Conservation (phyloP, 2,329 filamentous ascomycete species). For the Penicillium sp. region DNA sequence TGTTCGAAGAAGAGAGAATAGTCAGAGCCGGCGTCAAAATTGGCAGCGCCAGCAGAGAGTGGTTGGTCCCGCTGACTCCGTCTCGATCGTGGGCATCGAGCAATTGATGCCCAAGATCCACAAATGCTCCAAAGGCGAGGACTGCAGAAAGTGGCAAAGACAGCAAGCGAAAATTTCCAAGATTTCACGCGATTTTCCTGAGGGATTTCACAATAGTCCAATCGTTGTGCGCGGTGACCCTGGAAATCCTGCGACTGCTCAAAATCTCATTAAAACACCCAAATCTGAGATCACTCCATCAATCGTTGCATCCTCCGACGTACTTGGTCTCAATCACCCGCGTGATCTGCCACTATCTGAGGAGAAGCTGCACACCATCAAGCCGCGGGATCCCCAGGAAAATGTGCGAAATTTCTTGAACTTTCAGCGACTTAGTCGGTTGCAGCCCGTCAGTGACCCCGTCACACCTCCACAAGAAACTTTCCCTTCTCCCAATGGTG, state of each 20-base stretch:
- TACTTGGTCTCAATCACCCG: slow-evolving; percentile 65
- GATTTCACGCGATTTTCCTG: slow-evolving; percentile 70
- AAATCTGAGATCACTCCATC: slow-evolving; percentile 72
- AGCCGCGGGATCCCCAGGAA: slow-evolving; percentile 76
- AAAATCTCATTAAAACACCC: slow-evolving; percentile 53
- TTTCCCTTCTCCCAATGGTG: slow-evolving; percentile 5
- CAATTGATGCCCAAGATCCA: slow-evolving; percentile 81
- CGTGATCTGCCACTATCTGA: slow-evolving; percentile 66
- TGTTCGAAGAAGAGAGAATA: slow-evolving; percentile 4
- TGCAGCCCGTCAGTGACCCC: slow-evolving; percentile 44
- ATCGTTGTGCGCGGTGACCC: slow-evolving; percentile 74
- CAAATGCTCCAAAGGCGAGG: slow-evolving; percentile 77
- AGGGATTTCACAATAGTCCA: slow-evolving; percentile 60
- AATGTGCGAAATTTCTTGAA: slow-evolving; percentile 86
- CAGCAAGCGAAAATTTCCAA: slow-evolving; percentile 71
- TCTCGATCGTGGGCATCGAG: slow-evolving; percentile 88
- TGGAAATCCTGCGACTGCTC: slow-evolving; percentile 63
- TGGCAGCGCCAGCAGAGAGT: slow-evolving; percentile 40
- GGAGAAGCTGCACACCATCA: slow-evolving; percentile 62
- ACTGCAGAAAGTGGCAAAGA: slow-evolving; percentile 74
- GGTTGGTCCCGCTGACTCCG: slow-evolving; percentile 72
- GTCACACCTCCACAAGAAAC: slow-evolving; percentile 52
- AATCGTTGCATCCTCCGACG: slow-evolving; percentile 83
- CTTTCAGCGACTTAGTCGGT: slow-evolving; percentile 60
- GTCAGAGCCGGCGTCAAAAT: slow-evolving; percentile 20